Percentiles rank a stretch among this genome's conserved stretches.
phyloP scores from a whole-genome alignment of 2,329 filamentous ascomycete genomes.

The Ceratocystis alfenasii region DNA sequence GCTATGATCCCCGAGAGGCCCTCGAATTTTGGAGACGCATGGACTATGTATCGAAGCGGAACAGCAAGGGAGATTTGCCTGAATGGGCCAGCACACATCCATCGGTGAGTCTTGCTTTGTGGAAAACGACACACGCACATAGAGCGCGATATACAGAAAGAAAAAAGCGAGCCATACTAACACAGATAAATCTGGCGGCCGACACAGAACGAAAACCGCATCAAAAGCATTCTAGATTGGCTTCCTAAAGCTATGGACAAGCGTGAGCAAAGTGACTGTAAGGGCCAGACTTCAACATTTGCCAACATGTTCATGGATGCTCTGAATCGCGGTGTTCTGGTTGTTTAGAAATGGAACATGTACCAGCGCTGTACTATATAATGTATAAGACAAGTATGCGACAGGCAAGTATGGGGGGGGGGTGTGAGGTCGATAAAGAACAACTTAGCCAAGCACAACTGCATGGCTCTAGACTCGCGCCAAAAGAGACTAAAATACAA shows the following conservation, averaged over 20 bases:
- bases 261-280: slow-evolving; percentile 42
- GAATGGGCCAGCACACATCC: slow-evolving; percentile 70
- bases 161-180: slow-evolving; percentile 1
- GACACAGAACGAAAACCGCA: slow-evolving; percentile 45
- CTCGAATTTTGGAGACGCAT: slow-evolving; percentile 56
- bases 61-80: slow-evolving; percentile 41
- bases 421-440: too few species aligned
- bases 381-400: too few species aligned
- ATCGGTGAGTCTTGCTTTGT: slow-evolving; percentile 38
- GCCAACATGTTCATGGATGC: slow-evolving; percentile 42
- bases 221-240: slow-evolving; percentile 54
- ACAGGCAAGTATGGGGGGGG: too few species aligned
- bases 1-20: slow-evolving; percentile 59
- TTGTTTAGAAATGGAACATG: not conserved
- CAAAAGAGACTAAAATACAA: not conserved
- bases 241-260: slow-evolving; percentile 46
- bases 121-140: not conserved
- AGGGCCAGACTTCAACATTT: slow-evolving; percentile 37
- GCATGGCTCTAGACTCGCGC: not conserved
- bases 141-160: not conserved
- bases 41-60: slow-evolving; percentile 37
- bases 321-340: slow-evolving; percentile 26
- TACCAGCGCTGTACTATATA: too few species aligned
- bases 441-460: not conserved
- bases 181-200: not conserved